These are phyloP conservation scores for Brassica balearica DNA, from an alignment of 441 rosid species.

Conservation along the genomic window DNA sequence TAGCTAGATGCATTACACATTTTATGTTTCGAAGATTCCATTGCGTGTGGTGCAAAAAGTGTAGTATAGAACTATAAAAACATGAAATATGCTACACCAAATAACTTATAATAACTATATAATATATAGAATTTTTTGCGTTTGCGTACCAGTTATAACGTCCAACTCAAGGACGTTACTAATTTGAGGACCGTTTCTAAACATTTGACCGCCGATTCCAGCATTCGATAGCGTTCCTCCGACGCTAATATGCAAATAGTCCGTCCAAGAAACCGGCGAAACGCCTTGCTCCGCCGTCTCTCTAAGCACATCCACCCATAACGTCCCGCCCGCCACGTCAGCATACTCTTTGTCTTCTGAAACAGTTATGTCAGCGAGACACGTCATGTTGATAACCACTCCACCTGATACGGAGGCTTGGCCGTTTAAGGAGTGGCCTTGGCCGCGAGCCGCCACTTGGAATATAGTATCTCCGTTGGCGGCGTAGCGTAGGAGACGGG, in stretches of 20 bases:
- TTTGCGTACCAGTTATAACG: slow-evolving; percentile 72
- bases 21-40: slow-evolving; percentile 42
- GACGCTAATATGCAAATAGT: slow-evolving; percentile 75
- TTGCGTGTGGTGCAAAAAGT: slow-evolving; percentile 47
- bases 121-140: neutral
- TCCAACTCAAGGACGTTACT: slow-evolving; percentile 84
- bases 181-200: slow-evolving; percentile 84
- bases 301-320: slow-evolving; percentile 76
- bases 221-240: slow-evolving; percentile 96
- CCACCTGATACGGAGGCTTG: slow-evolving; percentile 85
- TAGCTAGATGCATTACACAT: slow-evolving; percentile 36
- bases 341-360: slow-evolving; percentile 46
- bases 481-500: slow-evolving; percentile 50
- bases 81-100: slow-evolving; percentile 12
- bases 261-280: slow-evolving; percentile 89
- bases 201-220: slow-evolving; percentile 91
- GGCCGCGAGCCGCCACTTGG: slow-evolving; percentile 86
- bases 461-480: slow-evolving; percentile 38
- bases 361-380: slow-evolving; percentile 44
- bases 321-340: slow-evolving; percentile 83
- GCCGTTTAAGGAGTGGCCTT: slow-evolving; percentile 92
- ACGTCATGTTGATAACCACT: slow-evolving; percentile 80
- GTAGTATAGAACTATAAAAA: slow-evolving; percentile 13
- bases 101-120: neutral
- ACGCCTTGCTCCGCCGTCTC: slow-evolving; percentile 52